phyloP scores from a whole-genome alignment of 305 asterid species.

The Solanum hybrid region DNA sequence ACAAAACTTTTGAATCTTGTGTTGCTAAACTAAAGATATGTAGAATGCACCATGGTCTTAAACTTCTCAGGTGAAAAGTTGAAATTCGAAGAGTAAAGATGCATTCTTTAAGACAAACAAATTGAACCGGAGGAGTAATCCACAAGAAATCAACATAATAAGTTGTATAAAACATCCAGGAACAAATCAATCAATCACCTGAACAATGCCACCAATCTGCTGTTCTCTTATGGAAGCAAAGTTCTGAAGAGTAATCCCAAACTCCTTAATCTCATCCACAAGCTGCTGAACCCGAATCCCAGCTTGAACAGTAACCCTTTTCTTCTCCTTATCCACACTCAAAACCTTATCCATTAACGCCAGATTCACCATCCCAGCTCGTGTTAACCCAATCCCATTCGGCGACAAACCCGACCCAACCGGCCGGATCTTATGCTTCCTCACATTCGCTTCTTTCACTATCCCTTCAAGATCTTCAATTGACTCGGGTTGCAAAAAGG shows the following conservation, averaged over 20 bases:
- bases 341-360: conserved; percentile 83
- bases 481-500: conserved; percentile 68
- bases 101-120: neutral
- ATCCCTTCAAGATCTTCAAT: conserved; percentile 43
- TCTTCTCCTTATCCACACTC: conserved; percentile 79
- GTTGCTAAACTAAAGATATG: neutral
- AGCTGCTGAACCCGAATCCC: conserved; percentile 96
- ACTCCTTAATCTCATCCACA: conserved; percentile 78
- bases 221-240: conserved; percentile 95
- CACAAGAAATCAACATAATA: neutral
- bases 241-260: conserved; percentile 84
- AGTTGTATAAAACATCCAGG: neutral
- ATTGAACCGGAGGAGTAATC: neutral
- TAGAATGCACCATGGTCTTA: neutral
- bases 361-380: conserved; percentile 93
- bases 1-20: neutral
- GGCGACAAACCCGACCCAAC: conserved; percentile 94
- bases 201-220: conserved; percentile 94
- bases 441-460: conserved; percentile 51
- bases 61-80: neutral
- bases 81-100: neutral
- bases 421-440: conserved; percentile 73
- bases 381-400: conserved; percentile 83
- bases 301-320: conserved; percentile 77
- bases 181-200: conserved; percentile 28